phyloP scores from a whole-genome alignment of 129 eudicot species.

The Flaveria sonorensis region DNA sequence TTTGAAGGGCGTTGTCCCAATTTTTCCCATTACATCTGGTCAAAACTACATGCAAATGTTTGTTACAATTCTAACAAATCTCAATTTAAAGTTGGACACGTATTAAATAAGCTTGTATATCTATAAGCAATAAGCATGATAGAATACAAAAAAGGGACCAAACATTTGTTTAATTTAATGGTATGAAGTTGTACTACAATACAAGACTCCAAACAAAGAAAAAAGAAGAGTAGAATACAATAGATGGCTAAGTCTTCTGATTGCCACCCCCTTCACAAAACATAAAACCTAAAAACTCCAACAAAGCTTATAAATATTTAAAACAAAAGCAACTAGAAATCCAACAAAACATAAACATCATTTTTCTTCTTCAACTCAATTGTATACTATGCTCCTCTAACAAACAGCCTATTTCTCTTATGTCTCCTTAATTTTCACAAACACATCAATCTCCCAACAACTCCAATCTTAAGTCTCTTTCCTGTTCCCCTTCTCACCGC shows the following conservation, averaged over 20 bases:
- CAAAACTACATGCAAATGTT: too few relatives aligned
- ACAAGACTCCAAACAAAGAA: slow-evolving; percentile 35
- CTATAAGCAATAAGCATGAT: not conserved
- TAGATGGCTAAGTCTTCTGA: slow-evolving; percentile 36
- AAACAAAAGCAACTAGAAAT: slow-evolving; percentile 40
- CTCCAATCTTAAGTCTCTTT: slow-evolving; percentile 23
- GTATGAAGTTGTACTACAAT: slow-evolving; percentile 45
- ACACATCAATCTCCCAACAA: slow-evolving; percentile 34
- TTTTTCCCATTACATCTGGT: too few relatives aligned
- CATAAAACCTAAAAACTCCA: slow-evolving; percentile 28
- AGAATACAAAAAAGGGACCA: slow-evolving; percentile 14
- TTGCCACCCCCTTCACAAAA: slow-evolving; percentile 29
- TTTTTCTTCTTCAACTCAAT: slow-evolving; percentile 34
- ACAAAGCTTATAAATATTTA: slow-evolving; percentile 29
- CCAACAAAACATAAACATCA: slow-evolving; percentile 33
- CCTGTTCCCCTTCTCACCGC: slow-evolving; percentile 27
- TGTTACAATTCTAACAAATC: too few relatives aligned
- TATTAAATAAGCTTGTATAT: too few relatives aligned
- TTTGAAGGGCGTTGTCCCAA: too few relatives aligned
- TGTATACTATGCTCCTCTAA: slow-evolving; percentile 45
- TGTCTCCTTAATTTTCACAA: slow-evolving; percentile 36
- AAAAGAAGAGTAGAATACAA: slow-evolving; percentile 23
- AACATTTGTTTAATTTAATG: slow-evolving; percentile 38
- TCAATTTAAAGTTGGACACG: too few relatives aligned
- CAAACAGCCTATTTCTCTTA: slow-evolving; percentile 42